These are phyloP conservation scores for Amanita molliuscula DNA, from an alignment of 768 basidiomycete species.

Conservation along the genomic window DNA sequence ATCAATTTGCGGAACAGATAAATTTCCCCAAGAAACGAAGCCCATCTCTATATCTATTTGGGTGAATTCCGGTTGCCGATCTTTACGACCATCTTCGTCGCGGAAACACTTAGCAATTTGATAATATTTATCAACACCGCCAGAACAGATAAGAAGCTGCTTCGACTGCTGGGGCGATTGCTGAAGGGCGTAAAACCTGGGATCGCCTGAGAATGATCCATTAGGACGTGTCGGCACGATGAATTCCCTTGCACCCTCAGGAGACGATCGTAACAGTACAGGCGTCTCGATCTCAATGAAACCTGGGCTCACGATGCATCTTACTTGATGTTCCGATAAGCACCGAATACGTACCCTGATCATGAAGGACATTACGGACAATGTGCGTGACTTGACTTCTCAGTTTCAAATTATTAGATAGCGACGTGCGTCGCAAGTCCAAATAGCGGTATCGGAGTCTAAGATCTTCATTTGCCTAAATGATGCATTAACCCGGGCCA, in stretches of 20 bases:
- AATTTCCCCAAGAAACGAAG: conserved; percentile 73
- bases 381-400: conserved; percentile 77
- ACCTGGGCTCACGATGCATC: conserved; percentile 30
- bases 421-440: conserved; percentile 68
- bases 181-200: conserved; percentile 77
- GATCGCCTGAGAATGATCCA: conserved; percentile 14
- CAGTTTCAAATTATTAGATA: conserved; percentile 73
- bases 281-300: conserved; percentile 95
- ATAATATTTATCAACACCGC: conserved; percentile 82
- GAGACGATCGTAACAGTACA: conserved; percentile 80
- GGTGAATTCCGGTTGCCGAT: conserved; percentile 95
- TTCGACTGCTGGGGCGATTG: conserved; percentile 97
- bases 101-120: conserved; percentile 93
- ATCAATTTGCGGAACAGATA: conserved; percentile 17
- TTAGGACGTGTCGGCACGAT: conserved; percentile 70
- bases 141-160: conserved; percentile 85
- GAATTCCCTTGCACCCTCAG: conserved; percentile 92
- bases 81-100: conserved; percentile 91
- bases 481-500: conserved; percentile 7
- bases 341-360: conserved; percentile 40
- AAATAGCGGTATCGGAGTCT: conserved; percentile 81
- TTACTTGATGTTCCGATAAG: conserved; percentile 4
- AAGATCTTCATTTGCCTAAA: conserved; percentile 70
- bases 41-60: conserved; percentile 97
- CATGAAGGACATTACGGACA: conserved; percentile 61